phyloP scores from a whole-genome alignment of 805 yeast genomes.

The Candida nonsorbophila region DNA sequence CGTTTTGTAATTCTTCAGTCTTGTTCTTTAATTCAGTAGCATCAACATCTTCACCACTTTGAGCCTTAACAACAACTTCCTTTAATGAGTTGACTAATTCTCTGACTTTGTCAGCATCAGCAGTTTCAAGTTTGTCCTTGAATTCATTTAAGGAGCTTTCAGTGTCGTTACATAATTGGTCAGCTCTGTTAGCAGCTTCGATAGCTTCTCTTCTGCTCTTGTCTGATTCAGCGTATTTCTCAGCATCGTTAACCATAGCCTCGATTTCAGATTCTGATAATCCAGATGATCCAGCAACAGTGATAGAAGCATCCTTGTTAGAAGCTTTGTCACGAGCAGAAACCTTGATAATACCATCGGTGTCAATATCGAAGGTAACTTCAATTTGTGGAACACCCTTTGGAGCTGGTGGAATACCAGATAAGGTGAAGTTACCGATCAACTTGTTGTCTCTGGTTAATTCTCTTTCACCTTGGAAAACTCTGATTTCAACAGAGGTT shows the following conservation, averaged over 20 bases:
- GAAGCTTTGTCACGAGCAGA: constrained; percentile 91
- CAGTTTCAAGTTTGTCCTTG: constrained; percentile 42
- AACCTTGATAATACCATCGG: constrained; percentile 96
- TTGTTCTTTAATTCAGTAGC: constrained; percentile 61
- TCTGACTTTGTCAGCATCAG: constrained; percentile 42
- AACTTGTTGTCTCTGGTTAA: constrained; percentile 96
- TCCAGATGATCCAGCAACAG: constrained; percentile 95
- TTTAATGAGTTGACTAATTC: constrained; percentile 55
- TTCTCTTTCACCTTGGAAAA: constrained; percentile 99
- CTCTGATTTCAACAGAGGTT: constrained; percentile 95
- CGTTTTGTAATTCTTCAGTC: constrained; percentile 71
- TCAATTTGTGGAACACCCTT: constrained; percentile 93
- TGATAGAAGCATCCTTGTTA: constrained; percentile 89
- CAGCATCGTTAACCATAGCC: constrained; percentile 87
- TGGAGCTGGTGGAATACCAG: constrained; percentile 95
- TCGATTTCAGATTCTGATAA: constrained; percentile 86
- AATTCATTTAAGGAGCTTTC: constrained; percentile 44
- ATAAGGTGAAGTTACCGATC: constrained; percentile 91
- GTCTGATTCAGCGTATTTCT: constrained; percentile 82
- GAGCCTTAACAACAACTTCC: constrained; percentile 62
- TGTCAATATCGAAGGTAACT: constrained; percentile 94
- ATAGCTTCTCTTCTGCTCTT: constrained; percentile 79
- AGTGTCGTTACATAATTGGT: constrained; percentile 58
- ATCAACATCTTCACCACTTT: constrained; percentile 58
- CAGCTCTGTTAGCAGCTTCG: constrained; percentile 82